A percentile compares a stretch with the other conserved stretches of the same genome.
Conservation (phyloP, 306 rosid genomes). For the Dryas octopetala region DNA sequence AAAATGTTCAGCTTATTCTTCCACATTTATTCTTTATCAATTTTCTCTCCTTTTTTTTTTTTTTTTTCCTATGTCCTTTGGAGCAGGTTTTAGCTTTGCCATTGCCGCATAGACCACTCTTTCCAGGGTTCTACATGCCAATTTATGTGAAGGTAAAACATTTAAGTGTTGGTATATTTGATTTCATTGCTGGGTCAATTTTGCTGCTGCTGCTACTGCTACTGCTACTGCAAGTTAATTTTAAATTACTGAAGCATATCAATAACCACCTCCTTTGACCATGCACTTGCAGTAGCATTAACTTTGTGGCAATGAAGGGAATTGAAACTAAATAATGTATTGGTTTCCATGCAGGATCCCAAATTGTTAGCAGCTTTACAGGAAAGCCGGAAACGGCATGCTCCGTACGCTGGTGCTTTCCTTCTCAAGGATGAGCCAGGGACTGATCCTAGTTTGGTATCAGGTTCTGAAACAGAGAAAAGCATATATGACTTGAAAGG, state of each 20-base stretch:
- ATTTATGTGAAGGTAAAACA: constrained; percentile 75
- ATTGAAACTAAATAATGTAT: constrained; percentile 14
- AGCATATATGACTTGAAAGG: constrained; percentile 64
- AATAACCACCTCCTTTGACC: background rate
- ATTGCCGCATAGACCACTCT: constrained; percentile 87
- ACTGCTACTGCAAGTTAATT: background rate
- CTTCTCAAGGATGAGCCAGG: constrained; percentile 86
- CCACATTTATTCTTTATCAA: background rate
- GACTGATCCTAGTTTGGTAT: constrained; percentile 58
- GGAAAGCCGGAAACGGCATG: constrained; percentile 82
- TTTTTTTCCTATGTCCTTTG: constrained; percentile 12
- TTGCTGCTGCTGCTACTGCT: background rate
- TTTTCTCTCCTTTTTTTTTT: background rate
- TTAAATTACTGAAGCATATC: background rate
- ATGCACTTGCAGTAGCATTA: constrained; percentile 1
- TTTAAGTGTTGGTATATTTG: background rate
- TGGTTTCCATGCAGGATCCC: constrained; percentile 62
- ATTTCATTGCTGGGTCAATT: background rate
- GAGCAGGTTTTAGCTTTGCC: constrained; percentile 93
- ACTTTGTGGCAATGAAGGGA: background rate
- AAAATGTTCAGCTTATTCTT: background rate
- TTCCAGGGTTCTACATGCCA: constrained; percentile 99
- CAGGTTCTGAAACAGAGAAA: constrained; percentile 76
- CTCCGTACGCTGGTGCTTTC: constrained; percentile 97
- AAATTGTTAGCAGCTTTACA: constrained; percentile 87